Conservation (phyloP, 1,139 yeast species). For the Sugiyamaella neomexicana region DNA sequence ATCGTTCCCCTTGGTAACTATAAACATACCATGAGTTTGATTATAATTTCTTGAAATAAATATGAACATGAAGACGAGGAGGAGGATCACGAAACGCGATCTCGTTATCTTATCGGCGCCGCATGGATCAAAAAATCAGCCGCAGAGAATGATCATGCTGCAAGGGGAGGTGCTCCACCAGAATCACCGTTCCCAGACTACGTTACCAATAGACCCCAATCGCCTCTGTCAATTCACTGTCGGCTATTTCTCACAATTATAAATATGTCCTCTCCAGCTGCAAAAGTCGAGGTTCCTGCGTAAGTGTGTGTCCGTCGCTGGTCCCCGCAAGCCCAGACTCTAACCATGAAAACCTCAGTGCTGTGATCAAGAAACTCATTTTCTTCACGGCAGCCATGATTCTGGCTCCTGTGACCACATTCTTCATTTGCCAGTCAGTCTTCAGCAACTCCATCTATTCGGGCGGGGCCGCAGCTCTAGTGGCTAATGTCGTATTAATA, state of each 20-base stretch:
- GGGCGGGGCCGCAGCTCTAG: constrained; percentile 87
- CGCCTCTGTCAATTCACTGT: neutral
- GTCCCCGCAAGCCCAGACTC: neutral
- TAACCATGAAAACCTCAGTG: constrained; percentile 39
- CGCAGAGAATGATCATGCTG: neutral
- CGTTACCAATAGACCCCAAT: neutral
- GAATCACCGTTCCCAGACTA: neutral
- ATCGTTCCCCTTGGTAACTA: too few relatives aligned
- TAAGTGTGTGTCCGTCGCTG: neutral
- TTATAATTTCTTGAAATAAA: neutral
- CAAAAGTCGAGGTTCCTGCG: constrained; percentile 14
- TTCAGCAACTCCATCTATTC: constrained; percentile 64
- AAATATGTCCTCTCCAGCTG: constrained; percentile 5
- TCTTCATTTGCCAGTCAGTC: constrained; percentile 57
- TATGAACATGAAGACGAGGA: neutral
- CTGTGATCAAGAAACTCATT: constrained; percentile 70
- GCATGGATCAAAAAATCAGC: neutral
- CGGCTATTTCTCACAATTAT: too few relatives aligned
- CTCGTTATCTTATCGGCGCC: constrained; percentile 1
- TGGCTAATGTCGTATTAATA: constrained; percentile 82
- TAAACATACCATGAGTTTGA: neutral
- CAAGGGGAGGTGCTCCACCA: neutral
- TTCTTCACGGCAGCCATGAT: constrained; percentile 91
- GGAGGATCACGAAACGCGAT: neutral
- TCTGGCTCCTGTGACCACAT: constrained; percentile 67